Base-by-base conservation (phyloP, 345 rosid genomes). In the Lumnitzera littorea region DNA sequence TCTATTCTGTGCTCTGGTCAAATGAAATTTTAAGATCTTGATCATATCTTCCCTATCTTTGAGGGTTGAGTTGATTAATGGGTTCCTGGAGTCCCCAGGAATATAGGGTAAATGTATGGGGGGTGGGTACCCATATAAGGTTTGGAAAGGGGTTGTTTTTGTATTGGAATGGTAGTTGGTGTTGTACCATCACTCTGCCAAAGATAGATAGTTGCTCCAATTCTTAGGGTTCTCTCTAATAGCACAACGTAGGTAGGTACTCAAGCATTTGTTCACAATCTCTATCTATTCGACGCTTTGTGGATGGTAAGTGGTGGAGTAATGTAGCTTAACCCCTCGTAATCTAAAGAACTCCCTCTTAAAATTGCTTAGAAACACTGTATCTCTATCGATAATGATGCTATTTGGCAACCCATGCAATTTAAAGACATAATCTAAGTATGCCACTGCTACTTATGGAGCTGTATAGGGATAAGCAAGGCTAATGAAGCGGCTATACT, bases 161-260 rank as follows among this genome's bases (percentile, higher is more conserved):
- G 1, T 20, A 20, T 20, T 20, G 20, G 20, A 20, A 20, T 20
- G 20, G 17, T 36, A 36, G 16, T 17, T 31, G 24, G 61, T 36
- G 61, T 57, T 57, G 50, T 57, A 57, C 61, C 61, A 57, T 3
- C 20, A 57, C 31, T 57, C 61, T 1, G 49, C 61, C 0, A 57
- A 23, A 15, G 61, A n/a, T 2, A 57, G 23, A 48, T 23, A 57
- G 11, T 41, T 57, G 4, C 10, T 9, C 61, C 50, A 57, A 3
- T 27, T 1, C 17, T 14, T 57, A 5, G 61, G 49, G 17, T 14
- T 13, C 3, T 57, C 61, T 12, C 47, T 4, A 2, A 9, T 5
- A 48, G 46, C 46, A 24, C 49, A 57, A 1, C 50, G 3, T 12
- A 57, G 12, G 17, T 57, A 57, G 23, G 48, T 57, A 17, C 46